Conservation (phyloP, 192 early-diverging fungal genomes). For the Coemansia javaensis region DNA sequence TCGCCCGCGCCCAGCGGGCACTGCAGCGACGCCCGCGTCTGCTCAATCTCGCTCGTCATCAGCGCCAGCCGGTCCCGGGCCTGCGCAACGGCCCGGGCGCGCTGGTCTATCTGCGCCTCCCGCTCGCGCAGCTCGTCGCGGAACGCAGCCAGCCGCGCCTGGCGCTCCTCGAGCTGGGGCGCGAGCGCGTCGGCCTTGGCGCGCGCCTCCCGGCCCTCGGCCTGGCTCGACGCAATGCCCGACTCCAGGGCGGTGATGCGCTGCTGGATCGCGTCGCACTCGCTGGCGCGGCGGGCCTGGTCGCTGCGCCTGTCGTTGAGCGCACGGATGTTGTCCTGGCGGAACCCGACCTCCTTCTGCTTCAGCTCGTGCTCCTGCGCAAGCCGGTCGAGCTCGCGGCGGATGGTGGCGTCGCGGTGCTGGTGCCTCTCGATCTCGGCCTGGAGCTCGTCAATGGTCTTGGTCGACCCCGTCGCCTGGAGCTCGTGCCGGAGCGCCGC, state of each 20-base stretch:
- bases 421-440: constrained; percentile 52
- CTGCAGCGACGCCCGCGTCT: constrained; percentile 12
- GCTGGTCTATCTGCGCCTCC: constrained; percentile 27
- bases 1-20: constrained; percentile 14
- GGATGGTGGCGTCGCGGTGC: constrained; percentile 30
- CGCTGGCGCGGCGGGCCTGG: constrained; percentile 24
- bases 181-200: constrained; percentile 11
- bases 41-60: constrained; percentile 30
- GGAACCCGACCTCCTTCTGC: constrained; percentile 54
- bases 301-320: constrained; percentile 21
- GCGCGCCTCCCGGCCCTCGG: constrained; percentile 11
- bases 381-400: constrained; percentile 54
- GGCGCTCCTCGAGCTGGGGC: constrained; percentile 20
- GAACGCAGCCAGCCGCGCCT: constrained; percentile 25
- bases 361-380: constrained; percentile 51
- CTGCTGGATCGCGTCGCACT: constrained; percentile 16
- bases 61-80: constrained; percentile 30
- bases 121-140: constrained; percentile 15
- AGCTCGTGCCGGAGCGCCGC: constrained; percentile 53
- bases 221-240: not conserved
- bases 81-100: constrained; percentile 22
- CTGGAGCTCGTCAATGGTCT: constrained; percentile 66
- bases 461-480: constrained; percentile 53
- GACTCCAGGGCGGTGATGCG: constrained; percentile 24
- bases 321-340: constrained; percentile 30